phyloP scores from a whole-genome alignment of 1,284 basidiomycete genomes.

The Trichosporon faecale region DNA sequence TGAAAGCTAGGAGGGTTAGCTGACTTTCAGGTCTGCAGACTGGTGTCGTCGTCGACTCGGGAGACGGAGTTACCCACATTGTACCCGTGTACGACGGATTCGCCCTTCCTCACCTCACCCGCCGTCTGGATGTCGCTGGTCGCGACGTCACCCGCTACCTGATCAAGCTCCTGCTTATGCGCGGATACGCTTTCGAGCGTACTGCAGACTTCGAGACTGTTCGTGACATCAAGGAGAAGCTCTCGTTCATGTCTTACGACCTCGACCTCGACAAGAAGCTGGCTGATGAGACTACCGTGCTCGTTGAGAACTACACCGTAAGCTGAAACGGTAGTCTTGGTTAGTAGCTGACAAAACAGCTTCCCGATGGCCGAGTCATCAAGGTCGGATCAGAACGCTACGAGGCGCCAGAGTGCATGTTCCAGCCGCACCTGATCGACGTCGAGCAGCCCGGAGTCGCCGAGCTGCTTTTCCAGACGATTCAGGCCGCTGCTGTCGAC shows the following conservation, averaged over 20 bases:
- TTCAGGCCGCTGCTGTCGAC: constrained; percentile 89
- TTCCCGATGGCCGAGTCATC: constrained; percentile 93
- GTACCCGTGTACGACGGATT: constrained; percentile 98
- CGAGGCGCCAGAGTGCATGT: constrained; percentile 99
- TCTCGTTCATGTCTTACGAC: constrained; percentile 98
- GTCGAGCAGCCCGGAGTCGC: constrained; percentile 96
- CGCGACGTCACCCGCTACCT: constrained; percentile 97
- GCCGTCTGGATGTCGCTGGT: constrained; percentile 93
- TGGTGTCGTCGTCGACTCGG: constrained; percentile 97
- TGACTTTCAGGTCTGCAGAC: constrained; percentile 77
- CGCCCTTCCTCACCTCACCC: constrained; percentile 88
- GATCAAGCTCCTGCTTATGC: constrained; percentile 96
- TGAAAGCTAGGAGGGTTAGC: neutral
- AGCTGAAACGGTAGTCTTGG: constrained; percentile 31
- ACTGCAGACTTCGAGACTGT: constrained; percentile 99
- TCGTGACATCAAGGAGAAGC: constrained; percentile 95
- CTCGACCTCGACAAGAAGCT: constrained; percentile 90
- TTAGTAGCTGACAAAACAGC: constrained; percentile 54
- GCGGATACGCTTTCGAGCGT: constrained; percentile 98
- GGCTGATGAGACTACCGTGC: constrained; percentile 91
- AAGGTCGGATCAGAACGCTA: constrained; percentile 99
- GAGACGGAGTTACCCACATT: constrained; percentile 98
- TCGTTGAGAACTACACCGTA: constrained; percentile 95
- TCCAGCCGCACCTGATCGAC: constrained; percentile 97
- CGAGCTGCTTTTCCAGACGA: constrained; percentile 95